These are phyloP conservation scores for Spinacia oleracea DNA, from an alignment of 179 eudicot species.

Conservation along the genomic window DNA sequence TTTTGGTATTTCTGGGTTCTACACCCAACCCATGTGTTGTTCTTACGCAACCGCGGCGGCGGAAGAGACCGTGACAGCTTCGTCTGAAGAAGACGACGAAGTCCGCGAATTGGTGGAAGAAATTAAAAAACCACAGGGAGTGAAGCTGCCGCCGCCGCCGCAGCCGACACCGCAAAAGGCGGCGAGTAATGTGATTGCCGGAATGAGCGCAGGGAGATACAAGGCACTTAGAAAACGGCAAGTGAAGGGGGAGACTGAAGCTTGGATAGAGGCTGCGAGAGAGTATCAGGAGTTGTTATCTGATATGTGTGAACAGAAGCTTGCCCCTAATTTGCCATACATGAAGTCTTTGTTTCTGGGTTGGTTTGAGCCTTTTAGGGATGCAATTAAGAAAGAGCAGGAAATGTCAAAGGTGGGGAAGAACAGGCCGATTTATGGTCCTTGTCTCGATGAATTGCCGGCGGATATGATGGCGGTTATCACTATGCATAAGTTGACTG, in stretches of 20 bases:
- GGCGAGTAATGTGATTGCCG: slow-evolving; percentile 28
- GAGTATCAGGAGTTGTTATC: slow-evolving; percentile 77
- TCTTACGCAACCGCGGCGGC: slow-evolving; percentile 65
- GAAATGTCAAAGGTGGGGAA: slow-evolving; percentile 52
- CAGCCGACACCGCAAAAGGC: slow-evolving; percentile 2
- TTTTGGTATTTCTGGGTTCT: slow-evolving; percentile 32
- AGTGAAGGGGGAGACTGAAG: slow-evolving; percentile 79
- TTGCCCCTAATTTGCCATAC: slow-evolving; percentile 92
- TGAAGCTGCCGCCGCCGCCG: not conserved
- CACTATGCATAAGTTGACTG: slow-evolving; percentile 94
- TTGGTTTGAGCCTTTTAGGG: slow-evolving; percentile 89
- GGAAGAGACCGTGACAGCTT: slow-evolving; percentile 49
- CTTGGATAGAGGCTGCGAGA: slow-evolving; percentile 83
- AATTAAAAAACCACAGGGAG: slow-evolving; percentile 40
- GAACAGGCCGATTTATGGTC: slow-evolving; percentile 45
- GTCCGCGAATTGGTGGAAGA: slow-evolving; percentile 52
- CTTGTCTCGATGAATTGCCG: slow-evolving; percentile 64
- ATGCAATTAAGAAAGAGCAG: slow-evolving; percentile 72
- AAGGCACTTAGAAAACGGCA: slow-evolving; percentile 59
- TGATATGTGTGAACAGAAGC: slow-evolving; percentile 88
- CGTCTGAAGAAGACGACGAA: slow-evolving; percentile 74
- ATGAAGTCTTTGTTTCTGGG: slow-evolving; percentile 87
- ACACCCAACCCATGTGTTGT: slow-evolving; percentile 23
- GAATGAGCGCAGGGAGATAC: slow-evolving; percentile 55
- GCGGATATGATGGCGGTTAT: slow-evolving; percentile 97